Percentiles rank a stretch among this genome's conserved stretches.
Evolutionary conservation across 805 yeast genomes (phyloP).

Genomic region (Yamadazyma ubonensis): DNA sequence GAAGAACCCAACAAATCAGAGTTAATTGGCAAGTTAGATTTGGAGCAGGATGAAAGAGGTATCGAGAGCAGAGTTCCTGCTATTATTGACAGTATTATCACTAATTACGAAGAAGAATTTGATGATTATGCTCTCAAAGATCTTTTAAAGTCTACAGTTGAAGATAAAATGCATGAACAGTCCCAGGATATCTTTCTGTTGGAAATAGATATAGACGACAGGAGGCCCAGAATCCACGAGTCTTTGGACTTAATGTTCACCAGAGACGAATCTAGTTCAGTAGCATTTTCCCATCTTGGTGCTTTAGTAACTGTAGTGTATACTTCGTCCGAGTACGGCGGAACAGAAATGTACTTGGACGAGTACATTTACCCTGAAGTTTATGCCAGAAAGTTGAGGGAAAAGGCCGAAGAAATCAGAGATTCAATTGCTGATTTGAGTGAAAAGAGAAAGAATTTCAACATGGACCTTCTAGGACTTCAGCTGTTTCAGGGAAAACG

Average conservation of each 20-base stretch:
- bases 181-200: slow-evolving; percentile 23
- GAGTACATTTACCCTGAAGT: slow-evolving; percentile 38
- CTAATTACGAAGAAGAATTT: slow-evolving; percentile 2
- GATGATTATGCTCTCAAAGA: slow-evolving; percentile 10
- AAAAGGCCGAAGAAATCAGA: slow-evolving; percentile 22
- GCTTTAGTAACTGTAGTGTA: slow-evolving; percentile 32
- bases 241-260: slow-evolving; percentile 38
- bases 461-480: slow-evolving; percentile 28
- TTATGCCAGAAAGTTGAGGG: slow-evolving; percentile 25
- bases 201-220: slow-evolving; percentile 32
- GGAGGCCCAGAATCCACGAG: slow-evolving; percentile 27
- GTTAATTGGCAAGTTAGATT: background rate
- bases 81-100: slow-evolving; percentile 10
- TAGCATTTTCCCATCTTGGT: slow-evolving; percentile 28
- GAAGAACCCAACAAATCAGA: background rate
- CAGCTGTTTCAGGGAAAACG: slow-evolving; percentile 42
- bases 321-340: slow-evolving; percentile 21
- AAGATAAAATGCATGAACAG: slow-evolving; percentile 23
- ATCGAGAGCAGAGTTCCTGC: background rate
- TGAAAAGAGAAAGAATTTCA: slow-evolving; percentile 19
- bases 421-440: slow-evolving; percentile 15
- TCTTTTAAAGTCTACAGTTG: slow-evolving; percentile 28
- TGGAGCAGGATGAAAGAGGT: background rate
- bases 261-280: slow-evolving; percentile 30
- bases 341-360: slow-evolving; percentile 23